Evolutionary conservation across 345 rosid species (phyloP).

Genomic region (Citrus mangshanensis): DNA sequence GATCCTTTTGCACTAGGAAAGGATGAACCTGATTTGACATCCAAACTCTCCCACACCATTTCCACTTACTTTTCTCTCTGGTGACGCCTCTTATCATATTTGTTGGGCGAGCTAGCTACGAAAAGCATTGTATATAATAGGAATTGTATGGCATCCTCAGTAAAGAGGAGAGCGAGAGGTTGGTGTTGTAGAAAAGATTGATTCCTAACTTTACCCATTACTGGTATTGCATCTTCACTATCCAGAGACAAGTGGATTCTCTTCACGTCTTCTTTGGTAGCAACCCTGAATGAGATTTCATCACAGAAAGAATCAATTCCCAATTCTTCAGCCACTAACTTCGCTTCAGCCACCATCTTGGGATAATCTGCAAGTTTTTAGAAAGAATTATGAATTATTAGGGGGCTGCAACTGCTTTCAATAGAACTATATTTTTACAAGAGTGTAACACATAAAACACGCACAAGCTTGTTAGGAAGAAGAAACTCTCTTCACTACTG

Average conservation of each 20-base stretch:
- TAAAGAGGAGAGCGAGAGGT: slow-evolving; percentile 77
- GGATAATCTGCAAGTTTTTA: slow-evolving; percentile 73
- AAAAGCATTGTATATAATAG: slow-evolving; percentile 74
- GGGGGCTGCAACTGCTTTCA: background rate
- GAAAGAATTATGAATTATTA: slow-evolving; percentile 4
- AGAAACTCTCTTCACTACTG: background rate
- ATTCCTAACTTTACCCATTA: slow-evolving; percentile 76
- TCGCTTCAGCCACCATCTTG: slow-evolving; percentile 78
- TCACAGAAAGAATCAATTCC: slow-evolving; percentile 59
- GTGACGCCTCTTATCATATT: slow-evolving; percentile 42
- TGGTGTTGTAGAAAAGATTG: slow-evolving; percentile 82
- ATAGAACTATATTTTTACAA: background rate
- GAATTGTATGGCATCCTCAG: slow-evolving; percentile 93
- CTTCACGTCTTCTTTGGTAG: slow-evolving; percentile 65
- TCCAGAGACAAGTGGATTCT: slow-evolving; percentile 64
- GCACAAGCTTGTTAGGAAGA: background rate
- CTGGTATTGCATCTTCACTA: slow-evolving; percentile 80
- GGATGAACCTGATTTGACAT: slow-evolving; percentile 98
- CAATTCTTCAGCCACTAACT: slow-evolving; percentile 69
- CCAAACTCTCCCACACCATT: slow-evolving; percentile 99
- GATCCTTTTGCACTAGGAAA: slow-evolving; percentile 48
- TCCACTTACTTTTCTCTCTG: slow-evolving; percentile 76
- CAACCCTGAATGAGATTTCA: slow-evolving; percentile 52
- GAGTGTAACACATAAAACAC: background rate
- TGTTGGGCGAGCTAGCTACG: slow-evolving; percentile 48